phyloP scores from a whole-genome alignment of 2,329 filamentous ascomycete genomes.

The Fusarium nisikadoi region DNA sequence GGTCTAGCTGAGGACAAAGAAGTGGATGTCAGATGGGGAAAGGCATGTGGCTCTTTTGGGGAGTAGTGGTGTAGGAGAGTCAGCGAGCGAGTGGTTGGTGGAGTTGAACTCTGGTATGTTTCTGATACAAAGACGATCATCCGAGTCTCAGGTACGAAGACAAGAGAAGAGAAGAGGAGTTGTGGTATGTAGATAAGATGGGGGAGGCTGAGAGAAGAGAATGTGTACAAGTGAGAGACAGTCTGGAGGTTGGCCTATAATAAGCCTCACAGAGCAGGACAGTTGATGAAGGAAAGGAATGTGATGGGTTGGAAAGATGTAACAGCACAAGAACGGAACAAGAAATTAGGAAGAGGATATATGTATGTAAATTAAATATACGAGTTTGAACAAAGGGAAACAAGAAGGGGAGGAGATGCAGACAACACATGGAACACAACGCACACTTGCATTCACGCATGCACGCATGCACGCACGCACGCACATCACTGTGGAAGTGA shows the following conservation, averaged over 20 bases:
- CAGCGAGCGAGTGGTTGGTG: slow-evolving; percentile 15
- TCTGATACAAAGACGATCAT: slow-evolving; percentile 28
- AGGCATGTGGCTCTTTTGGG: slow-evolving; percentile 15
- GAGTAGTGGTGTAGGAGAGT: not conserved
- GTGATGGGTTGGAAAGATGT: not conserved
- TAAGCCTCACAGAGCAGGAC: slow-evolving; percentile 2
- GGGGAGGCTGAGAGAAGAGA: slow-evolving; percentile 12
- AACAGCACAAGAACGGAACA: not conserved
- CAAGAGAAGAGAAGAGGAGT: not conserved
- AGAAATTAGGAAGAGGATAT: not conserved
- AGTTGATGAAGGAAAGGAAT: slow-evolving; percentile 14
- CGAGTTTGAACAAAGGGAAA: slow-evolving; percentile 6
- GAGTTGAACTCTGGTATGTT: slow-evolving; percentile 23
- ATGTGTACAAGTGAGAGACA: not conserved
- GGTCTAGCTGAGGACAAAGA: slow-evolving; percentile 19
- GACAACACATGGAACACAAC: not conserved
- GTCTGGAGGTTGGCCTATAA: not conserved
- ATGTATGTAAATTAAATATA: slow-evolving; percentile 23
- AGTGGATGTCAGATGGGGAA: slow-evolving; percentile 7
- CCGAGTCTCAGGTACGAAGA: slow-evolving; percentile 2
- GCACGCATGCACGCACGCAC: not conserved
- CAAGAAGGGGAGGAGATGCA: not conserved
- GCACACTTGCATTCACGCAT: not conserved
- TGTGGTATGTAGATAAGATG: slow-evolving; percentile 12
- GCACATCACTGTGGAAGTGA: not conserved